Conservation (phyloP, 139 green algal species). For the Micractinium conductrix region DNA sequence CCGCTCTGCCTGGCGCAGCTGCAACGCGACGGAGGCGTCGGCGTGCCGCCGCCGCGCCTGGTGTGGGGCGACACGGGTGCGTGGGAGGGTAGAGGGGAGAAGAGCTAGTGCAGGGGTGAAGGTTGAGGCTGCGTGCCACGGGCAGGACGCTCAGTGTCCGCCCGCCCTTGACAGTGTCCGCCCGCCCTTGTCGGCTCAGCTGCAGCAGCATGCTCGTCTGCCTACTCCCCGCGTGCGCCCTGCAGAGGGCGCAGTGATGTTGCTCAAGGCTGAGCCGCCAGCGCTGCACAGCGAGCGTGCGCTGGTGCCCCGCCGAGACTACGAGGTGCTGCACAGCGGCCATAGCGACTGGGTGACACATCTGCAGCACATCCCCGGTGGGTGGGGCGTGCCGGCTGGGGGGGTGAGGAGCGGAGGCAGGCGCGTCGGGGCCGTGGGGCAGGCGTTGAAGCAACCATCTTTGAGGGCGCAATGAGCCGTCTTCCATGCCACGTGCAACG, state of each 20-base stretch:
- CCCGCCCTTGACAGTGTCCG: neutral
- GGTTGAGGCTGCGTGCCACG: neutral
- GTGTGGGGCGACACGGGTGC: slow-evolving; percentile 25
- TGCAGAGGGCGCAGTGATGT: slow-evolving; percentile 17
- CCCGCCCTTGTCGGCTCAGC: neutral
- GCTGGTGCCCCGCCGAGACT: slow-evolving; percentile 60
- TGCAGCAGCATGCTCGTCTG: neutral
- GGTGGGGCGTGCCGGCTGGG: too few species aligned
- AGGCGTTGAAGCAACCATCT: too few species aligned
- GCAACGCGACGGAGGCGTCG: neutral
- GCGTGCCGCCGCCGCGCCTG: neutral
- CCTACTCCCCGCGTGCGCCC: neutral
- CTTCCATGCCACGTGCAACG: too few species aligned
- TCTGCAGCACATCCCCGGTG: slow-evolving; percentile 46
- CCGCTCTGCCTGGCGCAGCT: slow-evolving; percentile 62
- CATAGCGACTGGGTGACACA: slow-evolving; percentile 85
- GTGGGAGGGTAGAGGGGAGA: neutral
- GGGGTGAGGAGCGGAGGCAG: too few species aligned
- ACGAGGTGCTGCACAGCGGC: slow-evolving; percentile 73
- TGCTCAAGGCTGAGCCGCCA: slow-evolving; percentile 22
- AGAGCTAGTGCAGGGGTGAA: neutral
- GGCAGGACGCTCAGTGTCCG: neutral
- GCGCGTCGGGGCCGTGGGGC: too few species aligned
- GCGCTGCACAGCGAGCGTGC: slow-evolving; percentile 2
- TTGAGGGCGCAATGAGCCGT: too few species aligned